Conservation (phyloP, 1,284 basidiomycete genomes). For the Cerrena zonata region DNA sequence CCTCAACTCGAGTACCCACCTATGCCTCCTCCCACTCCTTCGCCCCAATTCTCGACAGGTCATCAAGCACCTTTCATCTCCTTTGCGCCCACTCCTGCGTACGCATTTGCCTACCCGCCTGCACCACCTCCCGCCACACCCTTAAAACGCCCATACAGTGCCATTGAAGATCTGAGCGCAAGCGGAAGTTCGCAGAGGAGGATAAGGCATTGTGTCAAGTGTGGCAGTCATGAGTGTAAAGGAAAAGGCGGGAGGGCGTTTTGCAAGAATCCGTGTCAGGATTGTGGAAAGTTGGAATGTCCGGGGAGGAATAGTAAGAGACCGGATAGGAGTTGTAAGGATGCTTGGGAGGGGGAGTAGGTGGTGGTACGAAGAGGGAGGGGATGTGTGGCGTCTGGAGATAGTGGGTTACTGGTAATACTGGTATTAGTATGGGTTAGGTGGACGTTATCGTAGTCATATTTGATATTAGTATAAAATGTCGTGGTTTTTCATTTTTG, state of each 20-base stretch:
- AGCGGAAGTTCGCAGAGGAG: conserved; percentile 32
- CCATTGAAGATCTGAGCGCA: conserved; percentile 17
- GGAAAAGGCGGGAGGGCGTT: conserved; percentile 68
- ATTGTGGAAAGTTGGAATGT: conserved; percentile 68
- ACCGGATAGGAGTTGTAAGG: conserved; percentile 63
- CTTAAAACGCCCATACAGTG: conserved; percentile 27
- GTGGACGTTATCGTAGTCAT: too few species aligned
- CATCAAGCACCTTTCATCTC: background rate
- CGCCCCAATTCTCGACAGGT: background rate
- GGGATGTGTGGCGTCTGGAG: too few species aligned
- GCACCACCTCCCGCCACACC: conserved; percentile 14
- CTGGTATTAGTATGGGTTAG: too few species aligned
- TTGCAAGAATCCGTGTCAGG: conserved; percentile 65
- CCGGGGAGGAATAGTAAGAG: conserved; percentile 66
- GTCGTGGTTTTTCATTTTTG: too few species aligned
- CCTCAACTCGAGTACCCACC: background rate
- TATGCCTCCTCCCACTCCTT: background rate
- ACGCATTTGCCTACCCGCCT: conserved; percentile 23
- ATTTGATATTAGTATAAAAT: too few species aligned
- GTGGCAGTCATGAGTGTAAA: conserved; percentile 69
- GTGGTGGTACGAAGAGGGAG: too few species aligned
- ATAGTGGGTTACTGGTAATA: too few species aligned
- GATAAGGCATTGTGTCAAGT: conserved; percentile 59
- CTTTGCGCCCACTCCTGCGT: conserved; percentile 13
- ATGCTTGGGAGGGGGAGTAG: conserved; percentile 42